Conservation (phyloP, 2,329 filamentous ascomycete species). For the Exophiala sideris region DNA sequence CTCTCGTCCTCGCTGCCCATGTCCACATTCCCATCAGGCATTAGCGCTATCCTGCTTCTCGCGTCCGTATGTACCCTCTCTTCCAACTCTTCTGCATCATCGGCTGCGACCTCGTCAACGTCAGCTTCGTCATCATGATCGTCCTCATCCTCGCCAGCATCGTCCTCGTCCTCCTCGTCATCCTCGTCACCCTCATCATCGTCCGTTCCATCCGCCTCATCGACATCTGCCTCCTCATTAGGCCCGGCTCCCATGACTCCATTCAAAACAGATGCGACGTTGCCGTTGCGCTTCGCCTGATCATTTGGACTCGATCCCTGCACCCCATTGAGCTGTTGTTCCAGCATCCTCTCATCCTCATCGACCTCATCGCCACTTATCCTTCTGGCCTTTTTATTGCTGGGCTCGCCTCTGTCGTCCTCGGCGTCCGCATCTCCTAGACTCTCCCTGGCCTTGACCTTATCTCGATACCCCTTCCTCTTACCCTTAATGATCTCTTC, state of each 20-base stretch:
- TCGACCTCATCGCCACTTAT: conserved; percentile 11
- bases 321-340: conserved; percentile 29
- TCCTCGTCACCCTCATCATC: conserved; percentile 22
- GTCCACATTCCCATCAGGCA: conserved; percentile 26
- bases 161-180: conserved; percentile 20
- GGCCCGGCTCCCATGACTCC: background rate
- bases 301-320: conserved; percentile 8
- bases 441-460: conserved; percentile 43
- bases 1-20: conserved; percentile 27
- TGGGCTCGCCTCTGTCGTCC: conserved; percentile 37
- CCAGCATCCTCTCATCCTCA: conserved; percentile 26
- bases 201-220: conserved; percentile 30
- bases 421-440: conserved; percentile 52
- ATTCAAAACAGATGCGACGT: no score
- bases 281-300: conserved; percentile 20
- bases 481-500: conserved; percentile 38
- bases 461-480: conserved; percentile 37
- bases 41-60: conserved; percentile 10
- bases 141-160: conserved; percentile 26
- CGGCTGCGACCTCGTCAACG: conserved; percentile 22
- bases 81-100: conserved; percentile 4
- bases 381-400: conserved; percentile 21
- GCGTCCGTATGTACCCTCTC: background rate
- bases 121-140: conserved; percentile 36
- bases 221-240: conserved; percentile 28